Base-by-base conservation (phyloP, 805 yeast species). In the Torulaspora franciscae region DNA sequence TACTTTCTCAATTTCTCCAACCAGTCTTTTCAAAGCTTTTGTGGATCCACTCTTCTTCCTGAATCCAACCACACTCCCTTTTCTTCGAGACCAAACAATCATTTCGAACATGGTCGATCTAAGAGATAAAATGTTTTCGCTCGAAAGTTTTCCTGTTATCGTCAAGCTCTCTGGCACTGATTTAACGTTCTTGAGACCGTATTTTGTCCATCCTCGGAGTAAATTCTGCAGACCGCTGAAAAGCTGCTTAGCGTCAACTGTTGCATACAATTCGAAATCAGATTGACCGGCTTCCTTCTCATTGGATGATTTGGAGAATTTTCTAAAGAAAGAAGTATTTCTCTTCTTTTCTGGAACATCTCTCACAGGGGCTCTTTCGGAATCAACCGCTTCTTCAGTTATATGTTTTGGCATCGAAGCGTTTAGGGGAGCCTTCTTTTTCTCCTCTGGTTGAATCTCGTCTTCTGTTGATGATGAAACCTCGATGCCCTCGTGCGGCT, bases 41-140 rank as follows among this genome's bases (percentile, higher is more conserved):
- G 71, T 65, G 1, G 89, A 81, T 6, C 93, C 93, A 51, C 76
- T 79, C 26, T 76, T 74, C 59, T 80, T 79, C 15, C 73, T 76
- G 57, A 85, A 80, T 11, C 74, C 73, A 28, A 84, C 66, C 47
- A 71, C 75, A 36, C 86, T 79, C 39, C 65, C 66, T 38, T 65
- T 75, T 63, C 68, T 77, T 42, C 77, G 67, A 29, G 69, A 52
- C 33, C 49, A 52, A 30, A 83, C 70, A 52, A 69, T 69, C 54
- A 85, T 73, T 48, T 78, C 75, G 62, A 84, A 83, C 51, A 75
- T 72, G 51, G 87, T 81, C 28, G 83, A 74, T 63, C 79, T 79
- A 56, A 83, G 66, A 38, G 82, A 76, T 55, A 83, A 66, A 2
- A 81, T 70, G 62, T 84, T 83, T 46, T 73, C 70, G 52, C 76